Evolutionary conservation across 2,329 filamentous ascomycete species (phyloP), one percentile per base, ranked within the genome.

Genomic region (Blastomyces emzantsi): DNA sequence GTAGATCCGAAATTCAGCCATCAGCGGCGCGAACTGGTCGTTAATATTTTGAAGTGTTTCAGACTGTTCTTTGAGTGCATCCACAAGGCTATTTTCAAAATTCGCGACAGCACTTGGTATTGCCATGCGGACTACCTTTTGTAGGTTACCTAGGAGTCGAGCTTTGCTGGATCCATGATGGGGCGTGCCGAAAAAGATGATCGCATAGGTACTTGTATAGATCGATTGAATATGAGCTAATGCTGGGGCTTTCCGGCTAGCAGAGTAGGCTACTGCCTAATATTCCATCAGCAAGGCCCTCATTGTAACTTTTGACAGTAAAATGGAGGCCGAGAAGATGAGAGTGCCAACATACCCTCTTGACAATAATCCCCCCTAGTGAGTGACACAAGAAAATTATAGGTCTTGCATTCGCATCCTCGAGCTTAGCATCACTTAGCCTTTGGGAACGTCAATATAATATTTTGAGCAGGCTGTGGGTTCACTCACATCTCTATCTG

Each of bases 21-120:
- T 76, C 62, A 76, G 54, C 3, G 76, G 73, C 8, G 67, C 69
- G 63, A 77, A 78, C 55, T 74, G 67, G 64, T 75, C 74, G 5
- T 72, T 76, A 65, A 78, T 74, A 58, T 76, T 74, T 66, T 76
- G 73, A 17, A 78, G 67, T 30, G 71, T 71, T 61, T 78, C 74
- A 7, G 75, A 78, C 25, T 74, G 78, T 63, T 79, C 77, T 64
- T 81, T 76, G n/a, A 87, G 73, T 1, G 81, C 83, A 69, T 78
- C 80, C 8, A 85, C 76, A 45, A 87, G 73, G 0, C 82, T 81
- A 11, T 82, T 67, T 43, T 74, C 68, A 39, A 70, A 67, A 25
- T 70, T 62, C 2, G 69, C 28, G 15, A 71, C 64, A 25, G 62
- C 64, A 41, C 67, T 73, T 41, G 74, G 73, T 15, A 74, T 30